Evolutionary conservation across 768 basidiomycete species (phyloP).

Genomic region (Lactifluus rugatus): DNA sequence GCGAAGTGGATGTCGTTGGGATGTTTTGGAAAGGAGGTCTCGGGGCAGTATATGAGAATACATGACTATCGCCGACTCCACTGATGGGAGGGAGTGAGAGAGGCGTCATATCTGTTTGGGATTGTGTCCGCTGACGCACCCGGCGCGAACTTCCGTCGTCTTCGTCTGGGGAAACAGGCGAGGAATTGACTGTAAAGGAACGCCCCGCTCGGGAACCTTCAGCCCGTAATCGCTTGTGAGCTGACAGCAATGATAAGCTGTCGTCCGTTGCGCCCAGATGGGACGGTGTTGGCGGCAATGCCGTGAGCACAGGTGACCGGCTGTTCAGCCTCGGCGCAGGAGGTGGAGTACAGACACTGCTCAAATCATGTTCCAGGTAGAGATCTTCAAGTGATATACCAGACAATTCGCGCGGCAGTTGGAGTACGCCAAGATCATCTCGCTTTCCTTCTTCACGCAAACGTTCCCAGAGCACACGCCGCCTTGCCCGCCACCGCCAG

Average conservation of each 20-base stretch:
- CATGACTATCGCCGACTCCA: neutral
- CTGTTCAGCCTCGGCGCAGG: conserved; percentile 13
- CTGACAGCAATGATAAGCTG: conserved; percentile 6
- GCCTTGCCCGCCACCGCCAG: conserved; percentile 15
- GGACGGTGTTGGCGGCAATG: conserved; percentile 1
- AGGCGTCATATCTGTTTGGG: conserved; percentile 3
- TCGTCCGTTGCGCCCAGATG: conserved; percentile 1
- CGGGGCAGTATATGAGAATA: conserved; percentile 5
- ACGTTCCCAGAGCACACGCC: conserved; percentile 18
- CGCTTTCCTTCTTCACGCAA: conserved; percentile 14
- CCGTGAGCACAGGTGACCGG: neutral
- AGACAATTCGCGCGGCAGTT: conserved; percentile 13
- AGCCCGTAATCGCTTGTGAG: conserved; percentile 14
- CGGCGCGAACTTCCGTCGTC: conserved; percentile 4
- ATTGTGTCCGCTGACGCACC: conserved; percentile 4
- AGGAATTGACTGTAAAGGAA: conserved; percentile 10
- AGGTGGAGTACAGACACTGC: conserved; percentile 8
- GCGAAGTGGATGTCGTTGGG: neutral
- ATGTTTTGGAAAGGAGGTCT: conserved; percentile 15
- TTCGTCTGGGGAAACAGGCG: conserved; percentile 4
- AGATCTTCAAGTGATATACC: conserved; percentile 10
- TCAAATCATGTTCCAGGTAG: neutral
- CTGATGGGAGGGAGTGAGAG: conserved; percentile 7
- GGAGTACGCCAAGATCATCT: conserved; percentile 9
- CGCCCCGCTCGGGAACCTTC: conserved; percentile 12